A percentile compares a stretch with the other conserved stretches of the same genome.
Evolutionary conservation across 2,329 filamentous ascomycete genomes (phyloP).

Genomic region (Cryphonectria radicalis): DNA sequence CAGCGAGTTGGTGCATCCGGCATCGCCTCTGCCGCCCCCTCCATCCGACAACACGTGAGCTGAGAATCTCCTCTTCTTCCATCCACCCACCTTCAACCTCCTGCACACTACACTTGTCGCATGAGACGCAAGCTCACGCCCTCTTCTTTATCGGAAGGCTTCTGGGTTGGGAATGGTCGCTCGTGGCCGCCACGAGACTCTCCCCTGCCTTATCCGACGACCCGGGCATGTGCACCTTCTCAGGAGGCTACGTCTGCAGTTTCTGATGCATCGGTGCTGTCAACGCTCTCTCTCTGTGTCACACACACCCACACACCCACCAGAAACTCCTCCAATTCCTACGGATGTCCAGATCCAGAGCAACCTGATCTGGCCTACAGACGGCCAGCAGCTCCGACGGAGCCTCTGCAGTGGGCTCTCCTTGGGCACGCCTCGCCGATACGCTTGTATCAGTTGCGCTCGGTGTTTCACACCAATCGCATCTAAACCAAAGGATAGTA

Average conservation of each 20-base stretch:
- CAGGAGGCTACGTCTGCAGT: constrained; percentile 8
- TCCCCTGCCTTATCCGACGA: constrained; percentile 12
- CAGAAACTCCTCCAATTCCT: no score
- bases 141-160: constrained; percentile 10
- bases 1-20: constrained; percentile 42
- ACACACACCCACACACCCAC: no score
- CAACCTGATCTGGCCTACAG: background rate
- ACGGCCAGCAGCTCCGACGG: background rate
- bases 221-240: constrained; percentile 18
- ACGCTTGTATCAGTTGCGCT: background rate
- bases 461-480: background rate
- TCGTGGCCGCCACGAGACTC: background rate
- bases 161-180: constrained; percentile 6
- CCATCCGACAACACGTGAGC: constrained; percentile 27
- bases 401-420: background rate
- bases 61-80: constrained; percentile 13
- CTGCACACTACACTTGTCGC: constrained; percentile 1
- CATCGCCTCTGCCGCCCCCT: constrained; percentile 19
- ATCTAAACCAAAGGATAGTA: background rate
- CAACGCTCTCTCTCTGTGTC: background rate
- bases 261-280: background rate
- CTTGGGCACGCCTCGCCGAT: background rate
- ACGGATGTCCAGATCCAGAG: background rate
- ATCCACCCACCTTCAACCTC: no score
- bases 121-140: constrained; percentile 22